A percentile compares a stretch with the other conserved stretches of the same genome.
Evolutionary conservation across 331 rosid genomes (phyloP).

Genomic region (Malus hybrid): DNA sequence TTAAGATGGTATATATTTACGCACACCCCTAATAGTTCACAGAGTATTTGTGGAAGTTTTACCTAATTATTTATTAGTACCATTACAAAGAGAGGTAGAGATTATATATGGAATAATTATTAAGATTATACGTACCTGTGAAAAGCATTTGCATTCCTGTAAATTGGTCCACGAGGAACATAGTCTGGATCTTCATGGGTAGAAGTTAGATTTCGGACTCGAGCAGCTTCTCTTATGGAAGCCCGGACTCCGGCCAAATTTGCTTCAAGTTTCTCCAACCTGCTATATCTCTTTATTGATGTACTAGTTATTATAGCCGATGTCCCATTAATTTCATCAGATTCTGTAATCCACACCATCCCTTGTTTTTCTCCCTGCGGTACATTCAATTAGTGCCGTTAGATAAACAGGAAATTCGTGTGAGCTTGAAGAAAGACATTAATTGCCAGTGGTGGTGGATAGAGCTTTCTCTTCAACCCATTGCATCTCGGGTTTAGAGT

Average conservation of each 20-base stretch:
- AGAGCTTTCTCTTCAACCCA: background rate
- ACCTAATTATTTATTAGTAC: background rate
- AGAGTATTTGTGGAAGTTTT: no score
- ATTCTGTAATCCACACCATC: background rate
- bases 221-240: slow-evolving; percentile 23
- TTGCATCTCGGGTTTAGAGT: background rate
- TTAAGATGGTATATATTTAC: background rate
- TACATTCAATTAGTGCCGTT: background rate
- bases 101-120: background rate
- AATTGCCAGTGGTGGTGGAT: background rate
- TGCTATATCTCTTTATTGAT: slow-evolving; percentile 3
- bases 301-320: background rate
- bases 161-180: slow-evolving; percentile 26
- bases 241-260: slow-evolving; percentile 21
- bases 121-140: slow-evolving; percentile 14
- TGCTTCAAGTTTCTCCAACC: slow-evolving; percentile 17
- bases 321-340: background rate
- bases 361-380: slow-evolving; percentile 5
- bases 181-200: slow-evolving; percentile 16
- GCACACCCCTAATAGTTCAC: background rate
- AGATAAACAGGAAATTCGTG: background rate
- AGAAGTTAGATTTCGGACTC: slow-evolving; percentile 19
- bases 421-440: background rate
- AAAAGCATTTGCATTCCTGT: slow-evolving; percentile 27
- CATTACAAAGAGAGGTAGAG: background rate